Base-by-base conservation (phyloP, 75 land plant species). In the Sequoiadendron giganteum region DNA sequence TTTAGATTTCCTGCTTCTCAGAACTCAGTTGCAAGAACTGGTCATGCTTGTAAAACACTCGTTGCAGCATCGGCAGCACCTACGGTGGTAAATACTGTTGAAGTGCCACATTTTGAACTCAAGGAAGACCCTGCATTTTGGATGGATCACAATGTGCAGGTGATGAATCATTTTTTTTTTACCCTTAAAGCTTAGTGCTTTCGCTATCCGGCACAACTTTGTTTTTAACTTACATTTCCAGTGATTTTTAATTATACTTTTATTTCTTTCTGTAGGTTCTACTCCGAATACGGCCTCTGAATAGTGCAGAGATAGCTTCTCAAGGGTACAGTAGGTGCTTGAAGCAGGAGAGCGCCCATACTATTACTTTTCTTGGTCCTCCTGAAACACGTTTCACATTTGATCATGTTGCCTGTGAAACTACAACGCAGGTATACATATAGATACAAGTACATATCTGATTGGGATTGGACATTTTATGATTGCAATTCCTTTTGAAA, bases 121-220 rank as follows among this genome's bases (percentile, higher is more conserved):
- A 92, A 90, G 72, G 99, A 95, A 56, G 96, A 97, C 85, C 92
- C 93, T 32, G 91, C 99, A 13, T 98, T 98, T 82, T 98, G 99
- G 99, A 93, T 94, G 92, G 99, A 96, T 80, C 97, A 97, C 89
- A 98, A 95, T 94, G 99, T 98, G 30, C 99, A 98, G 94, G 99
- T 97, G 79, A 34, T 34, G 77, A 75, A 75, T 32, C 77, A 11
- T 52, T 52, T 52, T 40, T 78, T 40, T 19, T 39, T 21, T 19
- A 42, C 19, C 28, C n/a, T 47, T 82, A 10, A 82, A 47, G 84
- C 48, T 11, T 52, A 82, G 48, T 21, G 32, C 14, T 52, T 52
- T 1, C 15, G 15, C 55, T 52, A 13, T 11, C 1, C 15, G 14
- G 16, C 14, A 13, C 15, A 34, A 34, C 38, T 75, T 34, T 75